Conservation (phyloP, 2,329 filamentous ascomycete genomes). For the Gaeumannomyces sp. region DNA sequence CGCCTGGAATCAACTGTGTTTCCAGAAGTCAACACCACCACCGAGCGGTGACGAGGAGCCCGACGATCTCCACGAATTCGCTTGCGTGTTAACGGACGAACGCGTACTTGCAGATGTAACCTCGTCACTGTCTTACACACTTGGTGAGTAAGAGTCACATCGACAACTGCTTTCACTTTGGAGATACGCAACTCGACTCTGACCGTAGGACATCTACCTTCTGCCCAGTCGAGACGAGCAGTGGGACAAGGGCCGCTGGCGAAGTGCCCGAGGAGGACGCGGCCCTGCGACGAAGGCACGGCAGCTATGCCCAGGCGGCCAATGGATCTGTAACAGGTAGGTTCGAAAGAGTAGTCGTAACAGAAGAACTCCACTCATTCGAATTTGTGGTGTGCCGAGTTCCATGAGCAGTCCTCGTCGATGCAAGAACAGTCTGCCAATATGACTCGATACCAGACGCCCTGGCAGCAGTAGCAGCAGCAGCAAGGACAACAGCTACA, state of each 20-base stretch:
- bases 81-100: conserved; percentile 31
- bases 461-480: conserved; percentile 5
- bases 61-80: conserved; percentile 40
- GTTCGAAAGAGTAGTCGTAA: not conserved
- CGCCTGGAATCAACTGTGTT: conserved; percentile 49
- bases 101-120: conserved; percentile 27
- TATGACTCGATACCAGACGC: conserved; percentile 18
- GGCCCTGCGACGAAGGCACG: conserved; percentile 2
- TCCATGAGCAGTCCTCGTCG: conserved; percentile 5
- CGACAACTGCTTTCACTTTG: not conserved
- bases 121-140: conserved; percentile 37
- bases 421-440: conserved; percentile 21
- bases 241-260: conserved; percentile 1
- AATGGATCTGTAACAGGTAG: conserved; percentile 26
- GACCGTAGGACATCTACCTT: not conserved
- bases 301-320: conserved; percentile 20
- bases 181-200: not conserved
- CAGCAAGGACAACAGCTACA: not conserved
- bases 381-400: not conserved
- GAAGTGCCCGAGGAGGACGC: conserved; percentile 2
- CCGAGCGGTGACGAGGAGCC: conserved; percentile 26
- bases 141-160: conserved; percentile 31
- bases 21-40: conserved; percentile 19
- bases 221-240: conserved; percentile 9
- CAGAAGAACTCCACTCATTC: not conserved